Percentiles rank a stretch among this genome's conserved stretches.
phyloP scores from a whole-genome alignment of 2,329 filamentous ascomycete genomes.

The Whalleya microplaca region DNA sequence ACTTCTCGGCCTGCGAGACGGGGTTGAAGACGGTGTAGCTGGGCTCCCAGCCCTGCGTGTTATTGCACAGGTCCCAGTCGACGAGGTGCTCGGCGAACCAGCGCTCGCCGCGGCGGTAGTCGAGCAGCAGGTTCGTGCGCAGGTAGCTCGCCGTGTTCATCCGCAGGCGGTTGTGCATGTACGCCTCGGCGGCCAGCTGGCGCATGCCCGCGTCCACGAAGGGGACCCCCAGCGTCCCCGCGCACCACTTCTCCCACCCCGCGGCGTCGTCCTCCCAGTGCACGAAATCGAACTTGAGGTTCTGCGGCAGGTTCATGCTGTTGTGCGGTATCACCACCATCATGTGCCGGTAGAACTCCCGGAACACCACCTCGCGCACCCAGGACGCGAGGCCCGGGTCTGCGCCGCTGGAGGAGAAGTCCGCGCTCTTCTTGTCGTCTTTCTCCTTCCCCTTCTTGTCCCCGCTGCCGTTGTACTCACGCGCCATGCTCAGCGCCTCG shows the following conservation, averaged over 20 bases:
- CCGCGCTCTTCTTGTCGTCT: constrained; percentile 3
- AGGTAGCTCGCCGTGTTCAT: constrained; percentile 70
- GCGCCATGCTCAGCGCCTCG: constrained; percentile 21
- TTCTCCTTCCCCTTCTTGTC: too few species aligned
- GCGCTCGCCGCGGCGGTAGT: constrained; percentile 67
- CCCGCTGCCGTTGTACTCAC: constrained; percentile 9
- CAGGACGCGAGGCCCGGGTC: constrained; percentile 24
- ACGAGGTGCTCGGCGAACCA: constrained; percentile 68
- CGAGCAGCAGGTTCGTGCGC: constrained; percentile 65
- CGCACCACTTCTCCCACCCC: constrained; percentile 63
- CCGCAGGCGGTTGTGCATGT: constrained; percentile 69
- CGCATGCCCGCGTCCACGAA: constrained; percentile 72
- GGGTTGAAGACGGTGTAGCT: constrained; percentile 77
- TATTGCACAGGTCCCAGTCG: constrained; percentile 65
- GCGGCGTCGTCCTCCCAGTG: constrained; percentile 66
- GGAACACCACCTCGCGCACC: constrained; percentile 34
- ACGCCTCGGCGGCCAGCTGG: constrained; percentile 59
- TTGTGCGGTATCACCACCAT: constrained; percentile 28
- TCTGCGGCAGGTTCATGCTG: constrained; percentile 75
- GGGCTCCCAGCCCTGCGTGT: constrained; percentile 71
- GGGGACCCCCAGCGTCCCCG: constrained; percentile 65
- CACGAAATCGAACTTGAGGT: constrained; percentile 70
- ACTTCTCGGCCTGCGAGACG: constrained; percentile 68
- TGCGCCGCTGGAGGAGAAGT: constrained; percentile 13
- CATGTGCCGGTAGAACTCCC: constrained; percentile 34